Evolutionary conservation across 2,329 filamentous ascomycete species (phyloP).

Genomic region (Hymenoscyphus linearis): DNA sequence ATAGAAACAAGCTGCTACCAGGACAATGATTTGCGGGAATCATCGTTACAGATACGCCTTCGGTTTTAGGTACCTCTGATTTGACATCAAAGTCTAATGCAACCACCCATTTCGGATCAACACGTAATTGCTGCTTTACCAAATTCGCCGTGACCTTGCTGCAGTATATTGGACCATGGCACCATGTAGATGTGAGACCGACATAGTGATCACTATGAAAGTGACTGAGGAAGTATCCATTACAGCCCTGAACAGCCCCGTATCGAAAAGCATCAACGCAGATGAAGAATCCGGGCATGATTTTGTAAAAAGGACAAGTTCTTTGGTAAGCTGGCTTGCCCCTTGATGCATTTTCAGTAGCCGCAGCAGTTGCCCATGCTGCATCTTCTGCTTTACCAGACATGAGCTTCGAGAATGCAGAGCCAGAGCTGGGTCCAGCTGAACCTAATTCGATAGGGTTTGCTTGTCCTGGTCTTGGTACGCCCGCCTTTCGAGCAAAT

Average conservation of each 20-base stretch:
- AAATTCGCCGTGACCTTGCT: slow-evolving; percentile 88
- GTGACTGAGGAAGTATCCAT: slow-evolving; percentile 94
- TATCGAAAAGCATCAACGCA: slow-evolving; percentile 96
- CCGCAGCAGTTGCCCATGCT: slow-evolving; percentile 84
- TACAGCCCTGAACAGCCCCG: slow-evolving; percentile 84
- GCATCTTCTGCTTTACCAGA: slow-evolving; percentile 82
- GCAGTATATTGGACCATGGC: slow-evolving; percentile 92
- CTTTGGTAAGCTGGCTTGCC: slow-evolving; percentile 84
- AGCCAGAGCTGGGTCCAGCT: slow-evolving; percentile 40
- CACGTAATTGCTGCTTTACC: slow-evolving; percentile 77
- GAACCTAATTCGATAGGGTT: slow-evolving; percentile 64
- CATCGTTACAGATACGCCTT: slow-evolving; percentile 86
- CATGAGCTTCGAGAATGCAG: slow-evolving; percentile 92
- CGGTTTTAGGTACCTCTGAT: slow-evolving; percentile 73
- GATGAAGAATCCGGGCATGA: slow-evolving; percentile 86
- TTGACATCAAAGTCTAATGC: slow-evolving; percentile 79
- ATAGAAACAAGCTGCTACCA: slow-evolving; percentile 88
- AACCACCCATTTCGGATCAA: slow-evolving; percentile 80
- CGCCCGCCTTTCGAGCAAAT: slow-evolving; percentile 57
- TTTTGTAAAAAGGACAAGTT: slow-evolving; percentile 98
- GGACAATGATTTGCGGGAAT: slow-evolving; percentile 96
- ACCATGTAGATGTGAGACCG: slow-evolving; percentile 82
- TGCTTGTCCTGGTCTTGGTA: slow-evolving; percentile 72
- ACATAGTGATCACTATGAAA: slow-evolving; percentile 98
- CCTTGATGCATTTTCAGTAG: slow-evolving; percentile 68